A percentile compares a stretch with the other conserved stretches of the same genome.
phyloP scores from a whole-genome alignment of 129 eudicot genomes.

The Centella asiatica region DNA sequence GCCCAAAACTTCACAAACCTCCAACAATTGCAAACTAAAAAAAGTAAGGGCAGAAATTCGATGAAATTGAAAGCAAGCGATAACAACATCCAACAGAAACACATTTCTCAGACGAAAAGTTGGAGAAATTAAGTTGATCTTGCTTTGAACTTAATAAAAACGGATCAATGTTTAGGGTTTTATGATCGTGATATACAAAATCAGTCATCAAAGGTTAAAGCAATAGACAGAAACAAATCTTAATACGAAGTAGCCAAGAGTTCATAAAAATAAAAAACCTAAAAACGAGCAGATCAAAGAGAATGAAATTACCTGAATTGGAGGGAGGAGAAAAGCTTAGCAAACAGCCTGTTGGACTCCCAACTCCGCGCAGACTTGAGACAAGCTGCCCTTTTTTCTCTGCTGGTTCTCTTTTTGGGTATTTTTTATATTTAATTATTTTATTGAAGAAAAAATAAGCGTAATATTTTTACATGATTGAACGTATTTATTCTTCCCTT shows the following conservation, averaged over 20 bases:
- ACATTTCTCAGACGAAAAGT: not conserved
- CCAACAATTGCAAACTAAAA: not conserved
- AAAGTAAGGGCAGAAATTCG: not conserved
- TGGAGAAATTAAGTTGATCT: not conserved
- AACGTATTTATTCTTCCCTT: not conserved
- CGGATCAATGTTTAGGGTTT: slow-evolving; percentile 5
- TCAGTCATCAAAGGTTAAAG: no score
- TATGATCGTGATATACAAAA: not conserved
- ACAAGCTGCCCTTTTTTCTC: not conserved
- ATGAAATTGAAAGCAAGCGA: not conserved
- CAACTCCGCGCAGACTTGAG: not conserved
- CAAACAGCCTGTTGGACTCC: slow-evolving; percentile 6
- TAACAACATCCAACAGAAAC: not conserved
- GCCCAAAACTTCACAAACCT: not conserved
- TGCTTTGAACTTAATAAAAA: not conserved
- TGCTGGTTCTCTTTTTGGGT: not conserved
- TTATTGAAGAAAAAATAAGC: no score
- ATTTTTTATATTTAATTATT: no score
- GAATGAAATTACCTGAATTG: slow-evolving; percentile 13
- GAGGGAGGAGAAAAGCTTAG: no score
- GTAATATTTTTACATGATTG: no score
- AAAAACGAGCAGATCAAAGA: not conserved
- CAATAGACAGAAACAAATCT: slow-evolving; percentile 9
- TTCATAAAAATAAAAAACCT: slow-evolving; percentile 25
- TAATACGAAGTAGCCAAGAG: slow-evolving; percentile 1